Conservation (phyloP, 768 basidiomycete genomes). For the Suillus ampliporus region DNA sequence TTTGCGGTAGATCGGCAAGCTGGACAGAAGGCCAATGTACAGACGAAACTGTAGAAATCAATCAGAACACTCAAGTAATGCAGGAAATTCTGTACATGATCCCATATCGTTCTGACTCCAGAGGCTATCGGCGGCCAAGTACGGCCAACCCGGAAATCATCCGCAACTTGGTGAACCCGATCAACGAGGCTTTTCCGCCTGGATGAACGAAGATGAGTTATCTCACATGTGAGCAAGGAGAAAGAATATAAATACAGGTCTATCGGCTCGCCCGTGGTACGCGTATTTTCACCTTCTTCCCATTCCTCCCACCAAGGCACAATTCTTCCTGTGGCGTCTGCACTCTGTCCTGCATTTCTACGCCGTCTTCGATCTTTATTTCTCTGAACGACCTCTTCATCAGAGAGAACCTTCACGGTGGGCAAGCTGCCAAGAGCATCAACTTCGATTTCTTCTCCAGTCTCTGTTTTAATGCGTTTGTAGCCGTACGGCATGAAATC, state of each 20-base stretch:
- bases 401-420: conserved; percentile 33
- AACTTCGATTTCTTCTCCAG: conserved; percentile 30
- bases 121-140: conserved; percentile 35
- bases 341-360: conserved; percentile 26
- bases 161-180: conserved; percentile 34
- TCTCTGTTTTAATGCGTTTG: conserved; percentile 5
- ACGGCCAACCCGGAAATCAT: conserved; percentile 38
- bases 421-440: conserved; percentile 28
- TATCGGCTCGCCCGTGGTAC: conserved; percentile 23
- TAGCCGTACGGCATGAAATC: conserved; percentile 41
- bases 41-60: conserved; percentile 34
- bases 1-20: conserved; percentile 38
- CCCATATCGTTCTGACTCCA: conserved; percentile 37
- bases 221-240: not conserved
- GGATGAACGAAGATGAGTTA: not conserved
- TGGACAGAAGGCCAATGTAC: conserved; percentile 37
- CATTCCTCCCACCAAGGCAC: conserved; percentile 42
- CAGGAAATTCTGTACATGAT: conserved; percentile 26
- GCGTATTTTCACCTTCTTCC: conserved; percentile 32
- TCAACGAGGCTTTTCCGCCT: conserved; percentile 22
- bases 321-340: conserved; percentile 25
- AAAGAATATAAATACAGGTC: conserved; percentile 37
- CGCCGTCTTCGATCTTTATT: conserved; percentile 21
- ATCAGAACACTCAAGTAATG: not conserved
- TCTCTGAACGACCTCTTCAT: conserved; percentile 24